phyloP scores from a whole-genome alignment of 2,329 filamentous ascomycete genomes.

The Xylariaceae sp. region DNA sequence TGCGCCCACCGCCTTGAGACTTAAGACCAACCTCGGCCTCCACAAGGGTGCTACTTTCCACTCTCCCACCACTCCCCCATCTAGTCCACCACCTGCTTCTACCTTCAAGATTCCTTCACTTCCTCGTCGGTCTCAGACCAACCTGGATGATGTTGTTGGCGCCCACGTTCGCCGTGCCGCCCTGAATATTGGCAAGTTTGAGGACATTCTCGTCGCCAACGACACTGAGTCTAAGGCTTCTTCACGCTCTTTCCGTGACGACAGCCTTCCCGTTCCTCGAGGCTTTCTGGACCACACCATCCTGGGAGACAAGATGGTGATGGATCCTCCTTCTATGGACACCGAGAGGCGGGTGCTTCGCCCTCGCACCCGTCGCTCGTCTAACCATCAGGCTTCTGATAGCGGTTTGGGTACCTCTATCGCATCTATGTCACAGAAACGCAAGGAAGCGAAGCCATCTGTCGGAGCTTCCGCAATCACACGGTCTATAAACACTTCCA shows the following conservation, averaged over 20 bases:
- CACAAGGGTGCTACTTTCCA: slow-evolving; percentile 69
- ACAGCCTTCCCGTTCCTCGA: slow-evolving; percentile 56
- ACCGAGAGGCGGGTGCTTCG: slow-evolving; percentile 49
- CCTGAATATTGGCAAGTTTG: slow-evolving; percentile 61
- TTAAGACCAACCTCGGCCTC: slow-evolving; percentile 57
- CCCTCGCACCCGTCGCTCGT: slow-evolving; percentile 51
- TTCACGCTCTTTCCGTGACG: slow-evolving; percentile 47
- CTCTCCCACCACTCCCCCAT: slow-evolving; percentile 43
- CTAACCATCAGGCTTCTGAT: slow-evolving; percentile 72
- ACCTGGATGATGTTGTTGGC: slow-evolving; percentile 67
- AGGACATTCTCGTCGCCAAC: slow-evolving; percentile 54
- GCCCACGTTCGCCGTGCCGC: slow-evolving; percentile 66
- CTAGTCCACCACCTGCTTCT: slow-evolving; percentile 31
- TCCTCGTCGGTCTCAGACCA: slow-evolving; percentile 66
- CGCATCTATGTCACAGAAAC: slow-evolving; percentile 54
- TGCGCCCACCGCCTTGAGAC: slow-evolving; percentile 39
- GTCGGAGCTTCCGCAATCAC: slow-evolving; percentile 56
- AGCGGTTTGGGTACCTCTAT: slow-evolving; percentile 86
- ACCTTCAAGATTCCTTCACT: slow-evolving; percentile 47
- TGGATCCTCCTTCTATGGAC: slow-evolving; percentile 31
- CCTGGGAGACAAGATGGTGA: slow-evolving; percentile 46
- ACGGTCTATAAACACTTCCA: slow-evolving; percentile 49
- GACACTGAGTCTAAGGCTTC: slow-evolving; percentile 37
- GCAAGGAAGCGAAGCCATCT: slow-evolving; percentile 40
- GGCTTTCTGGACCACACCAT: slow-evolving; percentile 56